phyloP scores from a whole-genome alignment of 345 rosid genomes.

The Eucalyptus coolabah region DNA sequence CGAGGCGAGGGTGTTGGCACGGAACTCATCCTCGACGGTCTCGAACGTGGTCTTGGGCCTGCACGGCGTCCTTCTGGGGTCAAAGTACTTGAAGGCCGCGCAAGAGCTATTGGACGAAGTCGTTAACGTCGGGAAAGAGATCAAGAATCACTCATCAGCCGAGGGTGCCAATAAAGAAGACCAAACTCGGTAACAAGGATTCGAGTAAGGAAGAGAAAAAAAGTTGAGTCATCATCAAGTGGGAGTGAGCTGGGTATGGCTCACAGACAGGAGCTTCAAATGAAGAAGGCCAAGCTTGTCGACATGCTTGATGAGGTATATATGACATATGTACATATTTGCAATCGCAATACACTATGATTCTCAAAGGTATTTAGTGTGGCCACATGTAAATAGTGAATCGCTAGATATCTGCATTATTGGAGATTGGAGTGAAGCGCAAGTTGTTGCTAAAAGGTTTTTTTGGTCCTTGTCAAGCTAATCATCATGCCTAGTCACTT shows the following conservation, averaged over 20 bases:
- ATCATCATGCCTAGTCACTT: not conserved
- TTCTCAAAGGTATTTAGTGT: not conserved
- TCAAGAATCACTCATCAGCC: not conserved
- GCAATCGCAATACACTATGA: not conserved
- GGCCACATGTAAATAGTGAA: not conserved
- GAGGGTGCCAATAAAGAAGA: not conserved
- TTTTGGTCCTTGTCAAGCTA: not conserved
- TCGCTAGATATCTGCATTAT: not conserved
- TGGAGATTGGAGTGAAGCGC: not conserved
- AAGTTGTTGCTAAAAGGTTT: not conserved
- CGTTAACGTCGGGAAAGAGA: constrained; percentile 25
- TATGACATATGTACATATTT: not conserved
- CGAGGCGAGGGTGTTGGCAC: not conserved
- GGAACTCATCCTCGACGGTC: constrained; percentile 22
- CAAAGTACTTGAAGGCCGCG: constrained; percentile 56
- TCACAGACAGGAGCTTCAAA: constrained; percentile 50
- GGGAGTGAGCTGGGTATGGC: constrained; percentile 25
- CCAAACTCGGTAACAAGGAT: not conserved
- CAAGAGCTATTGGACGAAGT: constrained; percentile 74
- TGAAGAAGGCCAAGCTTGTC: constrained; percentile 54
- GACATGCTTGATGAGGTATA: constrained; percentile 64
- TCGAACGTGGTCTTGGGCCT: constrained; percentile 23
- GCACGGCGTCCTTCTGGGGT: constrained; percentile 23
- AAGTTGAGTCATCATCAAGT: not conserved
- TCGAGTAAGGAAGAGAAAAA: not conserved